These are phyloP conservation scores for Alternaria metachromatica DNA, from an alignment of 2,329 filamentous ascomycete species.

Conservation along the genomic window DNA sequence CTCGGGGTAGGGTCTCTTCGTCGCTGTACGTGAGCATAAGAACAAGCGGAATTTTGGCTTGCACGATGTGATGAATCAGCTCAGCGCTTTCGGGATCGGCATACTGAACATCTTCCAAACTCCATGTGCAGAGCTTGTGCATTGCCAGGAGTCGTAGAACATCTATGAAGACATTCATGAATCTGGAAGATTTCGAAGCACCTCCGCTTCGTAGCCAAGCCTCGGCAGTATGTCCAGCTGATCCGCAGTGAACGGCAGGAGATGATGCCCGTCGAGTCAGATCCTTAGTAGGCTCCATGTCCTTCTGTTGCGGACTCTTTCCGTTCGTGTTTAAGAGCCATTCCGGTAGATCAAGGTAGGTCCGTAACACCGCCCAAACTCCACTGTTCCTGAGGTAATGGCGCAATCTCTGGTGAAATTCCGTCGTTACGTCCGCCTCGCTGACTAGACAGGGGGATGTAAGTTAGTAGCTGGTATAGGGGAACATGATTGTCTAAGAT, in stretches of 20 bases:
- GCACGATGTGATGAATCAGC: conserved; percentile 80
- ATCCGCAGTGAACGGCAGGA: conserved; percentile 47
- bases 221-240: conserved; percentile 47
- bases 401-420: conserved; percentile 66
- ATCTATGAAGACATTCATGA: conserved; percentile 89
- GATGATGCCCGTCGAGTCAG: conserved; percentile 38
- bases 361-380: conserved; percentile 64
- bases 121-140: conserved; percentile 87
- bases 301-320: conserved; percentile 34
- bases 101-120: conserved; percentile 87
- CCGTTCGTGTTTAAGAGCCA: conserved; percentile 59
- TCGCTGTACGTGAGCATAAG: conserved; percentile 64
- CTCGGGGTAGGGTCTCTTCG: conserved; percentile 48
- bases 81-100: conserved; percentile 88
- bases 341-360: conserved; percentile 68
- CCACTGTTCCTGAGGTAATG: conserved; percentile 58
- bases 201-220: conserved; percentile 57
- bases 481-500: background rate
- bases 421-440: conserved; percentile 66
- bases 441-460: conserved; percentile 49
- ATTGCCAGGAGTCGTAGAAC: conserved; percentile 81
- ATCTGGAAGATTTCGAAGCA: conserved; percentile 65
- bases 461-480: background rate
- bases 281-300: conserved; percentile 22
- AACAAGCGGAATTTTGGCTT: conserved; percentile 79